phyloP scores from a whole-genome alignment of 805 yeast species.

The Metschnikowia colocasiae region DNA sequence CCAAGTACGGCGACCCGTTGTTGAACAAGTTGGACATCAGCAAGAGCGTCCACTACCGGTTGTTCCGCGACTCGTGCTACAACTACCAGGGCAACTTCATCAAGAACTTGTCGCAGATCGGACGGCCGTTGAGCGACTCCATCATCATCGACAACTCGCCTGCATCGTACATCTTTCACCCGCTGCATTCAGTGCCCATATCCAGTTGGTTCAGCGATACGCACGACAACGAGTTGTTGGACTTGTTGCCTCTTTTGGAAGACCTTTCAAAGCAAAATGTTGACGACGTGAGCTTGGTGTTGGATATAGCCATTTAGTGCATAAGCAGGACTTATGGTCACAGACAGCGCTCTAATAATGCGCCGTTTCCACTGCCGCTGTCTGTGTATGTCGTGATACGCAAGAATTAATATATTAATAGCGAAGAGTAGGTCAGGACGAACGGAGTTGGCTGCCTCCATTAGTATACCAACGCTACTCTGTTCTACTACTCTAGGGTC shows the following conservation, averaged over 20 bases:
- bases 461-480: too few relatives aligned
- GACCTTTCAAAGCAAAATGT: conserved; percentile 73
- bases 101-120: conserved; percentile 89
- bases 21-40: conserved; percentile 81
- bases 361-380: not conserved
- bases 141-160: conserved; percentile 97
- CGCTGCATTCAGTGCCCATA: conserved; percentile 95
- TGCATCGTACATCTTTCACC: conserved; percentile 96
- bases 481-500: too few relatives aligned
- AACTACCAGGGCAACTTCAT: conserved; percentile 93
- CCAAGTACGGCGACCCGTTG: conserved; percentile 94
- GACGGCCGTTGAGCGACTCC: conserved; percentile 80
- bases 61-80: conserved; percentile 92
- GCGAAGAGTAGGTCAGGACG: too few relatives aligned
- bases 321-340: conserved; percentile 21
- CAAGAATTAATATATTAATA: not conserved
- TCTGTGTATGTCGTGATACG: conserved; percentile 4
- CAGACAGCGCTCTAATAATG: conserved; percentile 1
- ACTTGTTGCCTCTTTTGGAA: conserved; percentile 84
- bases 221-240: conserved; percentile 92
- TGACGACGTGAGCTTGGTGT: conserved; percentile 78
- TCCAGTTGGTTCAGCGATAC: conserved; percentile 98
- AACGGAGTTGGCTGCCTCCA: too few relatives aligned
- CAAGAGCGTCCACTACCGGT: conserved; percentile 77
- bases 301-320: conserved; percentile 62